Evolutionary conservation across 2,329 filamentous ascomycete species (phyloP).

Genomic region (Mollisia scopiformis): DNA sequence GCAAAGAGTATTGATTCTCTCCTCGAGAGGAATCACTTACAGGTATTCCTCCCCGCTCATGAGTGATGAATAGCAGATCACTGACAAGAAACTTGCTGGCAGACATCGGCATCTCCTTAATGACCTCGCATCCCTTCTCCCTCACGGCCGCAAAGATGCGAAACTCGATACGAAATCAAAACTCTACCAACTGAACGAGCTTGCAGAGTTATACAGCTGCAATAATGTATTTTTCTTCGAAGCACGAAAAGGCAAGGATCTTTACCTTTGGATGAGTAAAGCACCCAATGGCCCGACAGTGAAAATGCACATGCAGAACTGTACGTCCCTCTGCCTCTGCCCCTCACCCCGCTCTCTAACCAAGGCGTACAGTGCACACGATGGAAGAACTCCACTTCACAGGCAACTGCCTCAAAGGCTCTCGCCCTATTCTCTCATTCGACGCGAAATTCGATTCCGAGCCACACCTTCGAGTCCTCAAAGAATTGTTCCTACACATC

Average conservation of each 20-base stretch:
- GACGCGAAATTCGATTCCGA: conserved; percentile 83
- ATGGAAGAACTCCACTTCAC: conserved; percentile 98
- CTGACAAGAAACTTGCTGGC: conserved; percentile 6
- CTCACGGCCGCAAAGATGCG: conserved; percentile 90
- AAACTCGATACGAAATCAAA: conserved; percentile 97
- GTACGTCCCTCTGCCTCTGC: conserved; percentile 42
- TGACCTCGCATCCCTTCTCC: conserved; percentile 85
- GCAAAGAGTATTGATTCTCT: conserved; percentile 85
- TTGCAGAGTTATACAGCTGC: conserved; percentile 80
- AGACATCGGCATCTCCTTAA: conserved; percentile 93
- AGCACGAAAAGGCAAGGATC: conserved; percentile 89
- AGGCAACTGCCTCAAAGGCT: conserved; percentile 95
- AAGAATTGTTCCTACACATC: conserved; percentile 86
- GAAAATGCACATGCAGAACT: conserved; percentile 77
- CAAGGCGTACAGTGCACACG: conserved; percentile 70
- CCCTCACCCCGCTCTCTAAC: conserved; percentile 10
- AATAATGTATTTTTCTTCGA: conserved; percentile 97
- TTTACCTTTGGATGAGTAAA: conserved; percentile 93
- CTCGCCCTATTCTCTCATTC: conserved; percentile 87
- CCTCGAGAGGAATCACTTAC: conserved; percentile 89
- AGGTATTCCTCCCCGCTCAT: conserved; percentile 51
- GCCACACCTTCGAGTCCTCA: conserved; percentile 80
- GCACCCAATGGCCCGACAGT: conserved; percentile 68
- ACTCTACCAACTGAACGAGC: conserved; percentile 78
- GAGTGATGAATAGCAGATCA: background rate